These are phyloP conservation scores for Candida sp. DNA, from an alignment of 1,139 yeast genomes.

Conservation along the genomic window DNA sequence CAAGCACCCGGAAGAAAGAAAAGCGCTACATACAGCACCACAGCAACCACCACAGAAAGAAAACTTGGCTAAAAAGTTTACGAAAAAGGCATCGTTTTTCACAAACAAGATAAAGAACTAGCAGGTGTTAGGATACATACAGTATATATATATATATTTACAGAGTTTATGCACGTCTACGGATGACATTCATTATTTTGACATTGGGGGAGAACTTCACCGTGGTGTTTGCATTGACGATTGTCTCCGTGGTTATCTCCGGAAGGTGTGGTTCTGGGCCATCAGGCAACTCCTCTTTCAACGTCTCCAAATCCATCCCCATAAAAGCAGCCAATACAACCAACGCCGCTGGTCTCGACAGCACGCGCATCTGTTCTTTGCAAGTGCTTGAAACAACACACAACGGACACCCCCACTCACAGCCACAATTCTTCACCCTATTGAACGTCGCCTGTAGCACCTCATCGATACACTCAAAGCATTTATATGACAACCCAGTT, in stretches of 20 bases:
- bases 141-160: background rate
- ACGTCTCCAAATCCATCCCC: constrained; percentile 44
- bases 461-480: constrained; percentile 76
- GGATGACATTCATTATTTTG: constrained; percentile 52
- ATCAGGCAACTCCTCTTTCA: constrained; percentile 49
- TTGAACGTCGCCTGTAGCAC: constrained; percentile 63
- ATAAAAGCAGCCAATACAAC: constrained; percentile 64
- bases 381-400: constrained; percentile 85
- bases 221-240: constrained; percentile 52
- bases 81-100: constrained; percentile 37
- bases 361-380: constrained; percentile 77
- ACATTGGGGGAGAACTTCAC: constrained; percentile 65
- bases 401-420: constrained; percentile 89
- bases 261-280: constrained; percentile 93
- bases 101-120: constrained; percentile 22
- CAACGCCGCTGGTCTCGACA: constrained; percentile 88
- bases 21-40: background rate
- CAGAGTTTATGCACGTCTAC: background rate
- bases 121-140: background rate
- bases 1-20: background rate
- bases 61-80: constrained; percentile 32
- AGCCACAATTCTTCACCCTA: constrained; percentile 67
- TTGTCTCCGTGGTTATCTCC: constrained; percentile 66
- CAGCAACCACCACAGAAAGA: constrained; percentile 19
- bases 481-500: constrained; percentile 77